Evolutionary conservation across 768 basidiomycete genomes (phyloP), one percentile per base, ranked within the genome.

Genomic region (Chiua virens): DNA sequence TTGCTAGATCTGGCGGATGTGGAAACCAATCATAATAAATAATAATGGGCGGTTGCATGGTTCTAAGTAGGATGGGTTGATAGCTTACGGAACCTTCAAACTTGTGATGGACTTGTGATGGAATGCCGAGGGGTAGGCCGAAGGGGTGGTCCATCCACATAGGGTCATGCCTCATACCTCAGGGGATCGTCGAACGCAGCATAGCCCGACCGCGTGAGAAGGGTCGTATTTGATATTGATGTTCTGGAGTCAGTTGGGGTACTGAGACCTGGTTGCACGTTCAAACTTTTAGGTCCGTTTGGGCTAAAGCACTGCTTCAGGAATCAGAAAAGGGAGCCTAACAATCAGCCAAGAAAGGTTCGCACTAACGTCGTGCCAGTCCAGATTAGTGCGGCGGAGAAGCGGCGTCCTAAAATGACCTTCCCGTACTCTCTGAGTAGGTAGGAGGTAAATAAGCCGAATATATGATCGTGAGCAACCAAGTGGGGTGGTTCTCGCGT

Each of bases 351-450:
- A 38, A 57, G 52, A 60, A 63, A 42, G 55, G 63, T 20, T 46
- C 39, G 10, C 54, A 60, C 55, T 55, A 57, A 58, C 47, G 51
- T 36, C 42, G 63, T 57, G 55, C 53, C 56, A 45, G 50, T 37
- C 63, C 55, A 54, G 46, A 66, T 52, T 55, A 58, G 64, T 64
- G 58, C 58, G 53, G 57, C 60, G 54, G 57, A 54, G 63, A 63
- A 59, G 49, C 17, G 34, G 25, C 22, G 47, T 53, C 52, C 63
- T 23, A 50, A 60, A 53, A 18, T 0, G 40, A 36, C 22, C 23
- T 49, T 25, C 21, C 47, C 45, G 45, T 50, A 30, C 39, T 53
- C 40, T 54, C 23, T 41, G 32, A 45, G 41, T 48, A 51, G 25
- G 36, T 45, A n/a, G 36, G 34, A 15, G 34, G 45, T 22, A 55